Evolutionary conservation across 768 basidiomycete species (phyloP), one percentile per base, ranked within the genome.

Genomic region (Lactifluus hygrophoroides): DNA sequence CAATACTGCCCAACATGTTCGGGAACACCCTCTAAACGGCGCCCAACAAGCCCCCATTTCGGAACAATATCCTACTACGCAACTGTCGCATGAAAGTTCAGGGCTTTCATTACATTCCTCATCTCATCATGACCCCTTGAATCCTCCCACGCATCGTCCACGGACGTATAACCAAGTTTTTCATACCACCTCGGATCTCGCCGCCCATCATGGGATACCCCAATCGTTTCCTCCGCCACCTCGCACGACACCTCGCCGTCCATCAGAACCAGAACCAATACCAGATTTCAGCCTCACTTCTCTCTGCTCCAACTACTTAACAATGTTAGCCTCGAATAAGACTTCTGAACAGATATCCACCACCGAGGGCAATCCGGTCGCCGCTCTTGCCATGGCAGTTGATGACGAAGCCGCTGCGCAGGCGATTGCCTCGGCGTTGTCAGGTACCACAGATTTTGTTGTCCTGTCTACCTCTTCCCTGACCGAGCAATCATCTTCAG

Each of bases 141-240:
- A 74, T 73, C 69, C 71, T 27, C 67, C 70, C 58, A 70, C 72
- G 66, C 69, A 72, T 69, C 83, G 84, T 87, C 86, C 74, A 71
- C 74, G 82, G 84, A 85, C 87, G 75, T 79, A 79, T 40, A 75
- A 74, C 57, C 68, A 70, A 73, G 79, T 87, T 65, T 87, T 86
- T 67, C 72, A 75, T 66, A 80, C 80, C 70, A 73, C 83, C 54
- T 78, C 79, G 72, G 87, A 85, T 74, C 74, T 86, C 56, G 83
- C 86, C 66, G 76, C 82, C 67, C 87, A 88, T 58, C 83, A 88
- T 87, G 87, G 86, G 73, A 82, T 89, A 69, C 87, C 88, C 60
- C 80, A 82, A 64, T 79, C 76, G 62, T 71, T 90, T 48, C 87
- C 88, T 46, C 82, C 81, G 52, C 80, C 81, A 56, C 87, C 87